Evolutionary conservation across 2,329 filamentous ascomycete genomes (phyloP).

Genomic region (Colletotrichum tropicicola): DNA sequence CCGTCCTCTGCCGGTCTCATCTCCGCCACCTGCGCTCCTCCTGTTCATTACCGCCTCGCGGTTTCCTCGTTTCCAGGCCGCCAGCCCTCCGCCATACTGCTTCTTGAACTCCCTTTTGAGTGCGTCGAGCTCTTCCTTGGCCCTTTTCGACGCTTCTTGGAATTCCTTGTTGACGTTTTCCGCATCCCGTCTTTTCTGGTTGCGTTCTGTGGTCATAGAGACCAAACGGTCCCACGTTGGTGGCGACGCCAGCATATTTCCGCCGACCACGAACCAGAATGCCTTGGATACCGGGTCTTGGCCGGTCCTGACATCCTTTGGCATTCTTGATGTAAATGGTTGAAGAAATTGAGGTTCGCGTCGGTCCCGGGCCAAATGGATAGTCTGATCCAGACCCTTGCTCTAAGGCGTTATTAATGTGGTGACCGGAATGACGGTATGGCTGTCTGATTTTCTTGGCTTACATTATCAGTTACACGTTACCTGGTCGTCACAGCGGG

Average conservation of each 20-base stretch:
- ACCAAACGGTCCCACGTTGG: conserved; percentile 17
- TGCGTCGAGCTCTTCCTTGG: conserved; percentile 11
- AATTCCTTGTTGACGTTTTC: not conserved
- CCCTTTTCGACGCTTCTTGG: not conserved
- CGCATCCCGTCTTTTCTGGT: not conserved
- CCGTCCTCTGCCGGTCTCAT: not conserved
- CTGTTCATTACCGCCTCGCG: not conserved
- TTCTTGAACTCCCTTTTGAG: conserved; percentile 5
- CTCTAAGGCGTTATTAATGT: too few species aligned
- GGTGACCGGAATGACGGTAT: too few species aligned
- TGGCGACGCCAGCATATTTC: conserved; percentile 4
- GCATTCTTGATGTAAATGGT: not conserved
- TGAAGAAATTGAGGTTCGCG: too few species aligned
- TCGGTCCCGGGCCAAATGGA: too few species aligned
- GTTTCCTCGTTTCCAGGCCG: conserved; percentile 10
- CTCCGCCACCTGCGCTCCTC: not conserved
- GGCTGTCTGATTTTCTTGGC: too few species aligned
- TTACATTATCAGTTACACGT: too few species aligned
- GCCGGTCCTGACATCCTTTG: not conserved
- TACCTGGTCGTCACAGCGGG: too few species aligned
- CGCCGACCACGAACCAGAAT: conserved; percentile 19
- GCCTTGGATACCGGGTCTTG: not conserved
- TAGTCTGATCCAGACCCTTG: too few species aligned
- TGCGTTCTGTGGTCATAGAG: not conserved
- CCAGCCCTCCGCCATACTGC: not conserved